A percentile compares a stretch with the other conserved stretches of the same genome.
Evolutionary conservation across 768 basidiomycete species (phyloP).

Genomic region (Leccinum sublutescens): DNA sequence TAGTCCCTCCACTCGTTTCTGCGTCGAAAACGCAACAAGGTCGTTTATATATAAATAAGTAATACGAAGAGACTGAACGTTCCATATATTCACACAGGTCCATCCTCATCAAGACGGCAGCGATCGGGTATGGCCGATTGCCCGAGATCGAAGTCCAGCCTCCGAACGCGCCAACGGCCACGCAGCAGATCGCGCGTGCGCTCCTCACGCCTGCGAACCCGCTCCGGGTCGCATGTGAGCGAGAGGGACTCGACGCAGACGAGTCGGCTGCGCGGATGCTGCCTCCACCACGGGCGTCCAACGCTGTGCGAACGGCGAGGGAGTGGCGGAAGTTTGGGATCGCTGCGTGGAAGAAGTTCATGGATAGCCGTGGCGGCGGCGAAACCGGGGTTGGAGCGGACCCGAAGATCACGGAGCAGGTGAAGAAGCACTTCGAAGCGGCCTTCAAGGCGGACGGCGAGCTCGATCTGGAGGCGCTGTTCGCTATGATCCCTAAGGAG

Average conservation of each 20-base stretch:
- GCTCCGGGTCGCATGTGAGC: slow-evolving; percentile 25
- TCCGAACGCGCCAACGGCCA: slow-evolving; percentile 39
- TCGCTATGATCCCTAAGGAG: slow-evolving; percentile 13
- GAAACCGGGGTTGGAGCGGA: slow-evolving; percentile 17
- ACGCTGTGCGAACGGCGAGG: slow-evolving; percentile 9
- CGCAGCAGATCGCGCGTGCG: slow-evolving; percentile 44
- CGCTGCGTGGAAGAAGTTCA: slow-evolving; percentile 9
- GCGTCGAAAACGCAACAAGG: no score
- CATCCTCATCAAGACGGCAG: slow-evolving; percentile 51
- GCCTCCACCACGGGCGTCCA: slow-evolving; percentile 3
- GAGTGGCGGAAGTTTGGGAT: slow-evolving; percentile 23
- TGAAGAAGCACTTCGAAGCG: slow-evolving; percentile 12
- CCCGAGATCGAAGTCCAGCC: slow-evolving; percentile 48
- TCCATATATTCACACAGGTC: slow-evolving; percentile 32
- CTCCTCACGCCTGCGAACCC: slow-evolving; percentile 32
- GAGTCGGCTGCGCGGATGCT: slow-evolving; percentile 17
- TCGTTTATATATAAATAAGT: no score
- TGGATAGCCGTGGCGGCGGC: slow-evolving; percentile 5
- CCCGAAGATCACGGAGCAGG: slow-evolving; percentile 11
- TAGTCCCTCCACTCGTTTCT: not conserved
- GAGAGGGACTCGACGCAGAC: slow-evolving; percentile 26
- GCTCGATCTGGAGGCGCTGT: slow-evolving; percentile 7
- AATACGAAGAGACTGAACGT: not conserved
- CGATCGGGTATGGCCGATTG: slow-evolving; percentile 44
- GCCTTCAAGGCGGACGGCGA: slow-evolving; percentile 4